Evolutionary conservation across 768 basidiomycete genomes (phyloP).

Genomic region (Tephrocybe sp.): DNA sequence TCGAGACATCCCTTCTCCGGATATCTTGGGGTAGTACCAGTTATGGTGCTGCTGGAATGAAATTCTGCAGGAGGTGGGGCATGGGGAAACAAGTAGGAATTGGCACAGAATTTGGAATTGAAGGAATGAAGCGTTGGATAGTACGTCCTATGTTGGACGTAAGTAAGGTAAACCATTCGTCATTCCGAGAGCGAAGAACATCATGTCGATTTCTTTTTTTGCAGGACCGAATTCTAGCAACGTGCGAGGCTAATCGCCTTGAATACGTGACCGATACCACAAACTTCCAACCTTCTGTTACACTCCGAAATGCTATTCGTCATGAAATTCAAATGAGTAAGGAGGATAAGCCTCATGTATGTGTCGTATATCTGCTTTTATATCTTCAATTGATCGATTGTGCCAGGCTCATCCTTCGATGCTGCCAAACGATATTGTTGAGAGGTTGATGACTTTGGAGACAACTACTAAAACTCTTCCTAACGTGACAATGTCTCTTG

Average conservation of each 20-base stretch:
- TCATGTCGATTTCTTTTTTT: no score
- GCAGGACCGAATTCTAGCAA: constrained; percentile 81
- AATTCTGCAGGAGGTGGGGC: constrained; percentile 67
- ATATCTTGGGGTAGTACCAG: constrained; percentile 55
- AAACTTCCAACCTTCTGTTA: constrained; percentile 74
- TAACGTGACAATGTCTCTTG: constrained; percentile 30
- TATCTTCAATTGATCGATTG: not conserved
- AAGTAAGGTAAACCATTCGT: constrained; percentile 51
- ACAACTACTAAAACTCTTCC: constrained; percentile 27
- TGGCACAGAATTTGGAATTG: constrained; percentile 40
- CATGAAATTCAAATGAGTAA: constrained; percentile 32
- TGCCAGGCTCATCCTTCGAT: constrained; percentile 11
- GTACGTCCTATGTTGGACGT: constrained; percentile 69
- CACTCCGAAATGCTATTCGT: constrained; percentile 75
- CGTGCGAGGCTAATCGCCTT: constrained; percentile 63
- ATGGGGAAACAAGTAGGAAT: constrained; percentile 54
- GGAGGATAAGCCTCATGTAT: constrained; percentile 17
- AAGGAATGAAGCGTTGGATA: constrained; percentile 69
- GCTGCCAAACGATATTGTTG: constrained; percentile 30
- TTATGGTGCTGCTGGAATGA: constrained; percentile 69
- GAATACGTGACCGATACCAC: constrained; percentile 67
- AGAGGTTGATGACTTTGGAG: constrained; percentile 33
- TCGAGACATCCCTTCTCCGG: constrained; percentile 79
- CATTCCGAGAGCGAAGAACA: not conserved
- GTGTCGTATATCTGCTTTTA: constrained; percentile 6